A percentile compares a stretch with the other conserved stretches of the same genome.
Evolutionary conservation across 768 basidiomycete genomes (phyloP).

Genomic region (Suillus decipiens): DNA sequence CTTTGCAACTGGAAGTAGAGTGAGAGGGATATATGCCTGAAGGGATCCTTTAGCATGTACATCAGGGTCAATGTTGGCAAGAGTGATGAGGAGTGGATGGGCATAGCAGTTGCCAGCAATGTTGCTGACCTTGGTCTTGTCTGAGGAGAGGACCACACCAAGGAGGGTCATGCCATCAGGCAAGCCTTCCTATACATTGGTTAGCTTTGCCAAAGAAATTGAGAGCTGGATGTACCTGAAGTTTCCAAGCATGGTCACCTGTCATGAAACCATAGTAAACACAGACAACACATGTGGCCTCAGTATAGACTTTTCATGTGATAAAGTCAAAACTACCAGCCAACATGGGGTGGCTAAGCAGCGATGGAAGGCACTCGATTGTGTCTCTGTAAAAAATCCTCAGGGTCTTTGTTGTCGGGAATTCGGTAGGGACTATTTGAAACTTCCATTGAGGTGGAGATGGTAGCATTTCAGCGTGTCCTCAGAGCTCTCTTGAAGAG

Average conservation of each 20-base stretch:
- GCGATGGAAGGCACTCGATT: neutral
- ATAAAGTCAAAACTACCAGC: slow-evolving; percentile 16
- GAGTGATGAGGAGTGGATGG: slow-evolving; percentile 15
- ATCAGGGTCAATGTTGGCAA: slow-evolving; percentile 14
- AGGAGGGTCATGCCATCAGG: slow-evolving; percentile 30
- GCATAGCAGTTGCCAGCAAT: slow-evolving; percentile 12
- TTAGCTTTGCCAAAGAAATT: neutral
- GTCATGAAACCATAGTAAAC: slow-evolving; percentile 27
- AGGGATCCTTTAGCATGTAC: slow-evolving; percentile 19
- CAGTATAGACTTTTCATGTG: slow-evolving; percentile 10
- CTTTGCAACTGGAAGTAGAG: slow-evolving; percentile 25
- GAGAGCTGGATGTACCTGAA: slow-evolving; percentile 19
- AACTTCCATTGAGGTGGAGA: neutral
- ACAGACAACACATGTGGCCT: slow-evolving; percentile 9
- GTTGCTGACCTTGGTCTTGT: slow-evolving; percentile 31
- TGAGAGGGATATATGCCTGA: slow-evolving; percentile 20
- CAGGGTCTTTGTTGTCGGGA: neutral
- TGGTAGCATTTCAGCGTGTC: neutral
- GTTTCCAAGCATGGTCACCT: slow-evolving; percentile 27
- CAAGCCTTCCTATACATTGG: slow-evolving; percentile 16
- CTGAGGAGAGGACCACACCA: slow-evolving; percentile 31
- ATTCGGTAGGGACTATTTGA: neutral
- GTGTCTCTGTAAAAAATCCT: neutral
- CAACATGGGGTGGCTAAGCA: neutral
- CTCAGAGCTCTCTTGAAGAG: neutral